A percentile compares a stretch with the other conserved stretches of the same genome.
Conservation (phyloP, 164 flowering plant genomes). For the Amborella trichopoda region DNA sequence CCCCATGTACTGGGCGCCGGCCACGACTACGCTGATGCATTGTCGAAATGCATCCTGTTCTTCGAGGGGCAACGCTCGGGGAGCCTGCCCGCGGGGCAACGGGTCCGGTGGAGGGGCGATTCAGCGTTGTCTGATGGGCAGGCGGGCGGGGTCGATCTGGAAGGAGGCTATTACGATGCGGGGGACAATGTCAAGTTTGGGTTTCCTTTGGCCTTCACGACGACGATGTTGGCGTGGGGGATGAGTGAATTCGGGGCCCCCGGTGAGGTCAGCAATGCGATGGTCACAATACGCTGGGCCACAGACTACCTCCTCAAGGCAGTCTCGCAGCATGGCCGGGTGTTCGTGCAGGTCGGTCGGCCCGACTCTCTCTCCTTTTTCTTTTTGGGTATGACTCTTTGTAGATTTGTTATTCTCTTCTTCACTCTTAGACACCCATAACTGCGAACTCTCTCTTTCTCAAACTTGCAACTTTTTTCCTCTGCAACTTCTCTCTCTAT, state of each 20-base stretch:
- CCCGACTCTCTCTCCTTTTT: too few species aligned
- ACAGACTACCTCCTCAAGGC: constrained; percentile 86
- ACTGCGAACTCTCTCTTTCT: too few species aligned
- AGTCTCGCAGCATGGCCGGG: constrained; percentile 53
- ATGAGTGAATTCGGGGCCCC: constrained; percentile 82
- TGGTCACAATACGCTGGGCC: constrained; percentile 71
- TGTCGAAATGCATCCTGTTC: constrained; percentile 65
- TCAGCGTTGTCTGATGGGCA: constrained; percentile 80
- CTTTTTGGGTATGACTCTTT: too few species aligned
- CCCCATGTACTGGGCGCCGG: neutral
- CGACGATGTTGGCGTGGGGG: constrained; percentile 89
- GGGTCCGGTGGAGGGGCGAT: constrained; percentile 51
- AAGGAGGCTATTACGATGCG: constrained; percentile 96
- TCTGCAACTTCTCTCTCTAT: too few species aligned
- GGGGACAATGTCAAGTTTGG: constrained; percentile 88
- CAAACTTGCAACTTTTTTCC: too few species aligned
- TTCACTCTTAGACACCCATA: too few species aligned
- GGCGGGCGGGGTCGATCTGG: constrained; percentile 33
- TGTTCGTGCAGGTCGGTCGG: constrained; percentile 24
- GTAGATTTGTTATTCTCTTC: too few species aligned
- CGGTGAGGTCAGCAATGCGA: constrained; percentile 37
- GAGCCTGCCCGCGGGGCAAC: constrained; percentile 50
- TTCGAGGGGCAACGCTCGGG: constrained; percentile 97
- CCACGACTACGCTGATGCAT: constrained; percentile 64
- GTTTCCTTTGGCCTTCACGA: constrained; percentile 92